Evolutionary conservation across 306 rosid genomes (phyloP), one percentile per base, ranked within the genome.

Genomic region (Dryas drummondii): DNA sequence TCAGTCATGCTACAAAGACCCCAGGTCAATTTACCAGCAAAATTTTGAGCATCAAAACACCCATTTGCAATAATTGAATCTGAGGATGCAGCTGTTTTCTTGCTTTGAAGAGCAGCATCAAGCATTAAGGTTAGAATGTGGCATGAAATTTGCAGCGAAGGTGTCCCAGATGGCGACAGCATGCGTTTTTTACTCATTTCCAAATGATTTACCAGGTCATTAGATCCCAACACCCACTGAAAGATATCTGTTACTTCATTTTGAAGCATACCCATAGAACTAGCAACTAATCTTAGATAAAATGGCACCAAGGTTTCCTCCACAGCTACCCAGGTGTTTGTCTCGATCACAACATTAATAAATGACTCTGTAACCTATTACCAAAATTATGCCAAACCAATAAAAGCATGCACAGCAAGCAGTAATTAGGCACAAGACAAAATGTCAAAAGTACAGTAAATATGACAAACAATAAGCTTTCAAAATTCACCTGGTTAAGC

Each of bases 1-100:
- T 91, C 97, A 76, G 83, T 81, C 89, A 88, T 72, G 81, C 78
- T 82, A 70, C 93, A 84, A 68, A 93, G 74, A 41, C 86, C 86
- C 90, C 89, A 89, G 51, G 83, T 88, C 77, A 93, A 80, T 68
- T 62, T 81, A 51, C 76, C 74, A 53, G 83, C 84, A 84, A 89
- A 84, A 17, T 79, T 83, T 66, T 82, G 84, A 9, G 72, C 77
- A 66, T 56, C 79, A 69, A 37, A 71, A 81, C 71, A 37, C 54
- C 84, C 84, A 79, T 81, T 81, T 79, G 68, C 68, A 73, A 73
- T 84, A 19, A 74, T 72, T 41, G 72, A 63, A 22, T 85, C 76
- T 54, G 87, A 56, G 32, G 69, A 12, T 14, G 54, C 64, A 68
- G 76, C 68, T 60, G 75, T 68, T 73, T 72, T 82, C 72, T 52